Evolutionary conservation across 208 protist species (phyloP), one percentile per base, ranked within the genome.

Genomic region (Angomonas deanei): DNA sequence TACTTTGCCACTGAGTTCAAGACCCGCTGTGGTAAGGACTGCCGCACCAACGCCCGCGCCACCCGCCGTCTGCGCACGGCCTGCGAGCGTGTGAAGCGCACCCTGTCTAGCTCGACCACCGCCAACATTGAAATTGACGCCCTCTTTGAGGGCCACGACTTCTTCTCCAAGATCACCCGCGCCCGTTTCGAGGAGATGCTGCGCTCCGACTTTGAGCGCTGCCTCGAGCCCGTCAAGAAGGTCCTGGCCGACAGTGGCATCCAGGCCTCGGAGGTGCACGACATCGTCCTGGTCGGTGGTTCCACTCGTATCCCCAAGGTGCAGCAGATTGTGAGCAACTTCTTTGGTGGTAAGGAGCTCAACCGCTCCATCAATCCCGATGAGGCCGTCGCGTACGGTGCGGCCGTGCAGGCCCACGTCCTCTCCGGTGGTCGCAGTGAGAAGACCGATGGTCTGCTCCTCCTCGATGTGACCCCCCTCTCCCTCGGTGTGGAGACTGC

Each of bases 271-370:
- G 68, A 86, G 3, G 83, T 98, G 61, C 39, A 97, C 70, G 96
- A 98, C 56, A 77, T 98, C 17, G 95, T 98, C 5, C 83, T 98
- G 3, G 97, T 98, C 28, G 97, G 97, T 52, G 97, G 97, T 39
- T 97, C 94, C 24, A 98, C 95, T 13, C 89, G 98, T 70, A 99
- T 99, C 74, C 98, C 98, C 60, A 99, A 99, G 80, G 87, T 99
- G 15, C 97, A 99, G 83, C 79, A 96, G 69, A 64, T 99, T 15
- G 82, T 99, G 10, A 79, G 77, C 30, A 85, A 98, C 58, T 97
- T 98, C 73, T 99, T 99, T 73, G 75, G 82, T 36, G 83, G 87
- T 42, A 96, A 91, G 71, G 88, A 98, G 74, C 98, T 85, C n/a
- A 92, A 93, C 85, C 85, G 81, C 49, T 85, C 72, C 55, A 91